Evolutionary conservation across 1,284 basidiomycete genomes (phyloP).

Genomic region (Ustilago sp.): DNA sequence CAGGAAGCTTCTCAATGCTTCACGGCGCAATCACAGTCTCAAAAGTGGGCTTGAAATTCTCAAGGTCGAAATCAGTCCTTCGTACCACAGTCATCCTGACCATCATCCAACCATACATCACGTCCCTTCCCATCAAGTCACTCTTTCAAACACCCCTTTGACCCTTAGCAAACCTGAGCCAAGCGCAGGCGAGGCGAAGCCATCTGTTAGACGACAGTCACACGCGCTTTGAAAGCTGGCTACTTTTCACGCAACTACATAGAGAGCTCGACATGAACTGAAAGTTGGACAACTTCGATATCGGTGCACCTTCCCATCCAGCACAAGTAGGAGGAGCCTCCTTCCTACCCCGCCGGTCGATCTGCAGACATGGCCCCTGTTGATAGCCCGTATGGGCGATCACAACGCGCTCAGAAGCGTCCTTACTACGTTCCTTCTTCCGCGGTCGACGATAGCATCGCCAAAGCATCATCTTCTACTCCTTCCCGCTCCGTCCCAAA

Average conservation of each 20-base stretch:
- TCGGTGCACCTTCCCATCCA: not conserved
- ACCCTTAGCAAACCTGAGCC: too few relatives aligned
- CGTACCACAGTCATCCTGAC: not conserved
- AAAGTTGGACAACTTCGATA: not conserved
- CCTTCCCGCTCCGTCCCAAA: not conserved
- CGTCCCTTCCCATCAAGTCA: not conserved
- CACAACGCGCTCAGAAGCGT: slow-evolving; percentile 14
- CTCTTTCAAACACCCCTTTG: not conserved
- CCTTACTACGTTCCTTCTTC: slow-evolving; percentile 27
- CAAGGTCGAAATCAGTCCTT: not conserved
- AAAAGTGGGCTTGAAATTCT: slow-evolving; percentile 4
- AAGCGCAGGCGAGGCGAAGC: not conserved
- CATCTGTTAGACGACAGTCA: not conserved
- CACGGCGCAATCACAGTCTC: slow-evolving; percentile 3
- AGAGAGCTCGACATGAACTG: slow-evolving; percentile 5
- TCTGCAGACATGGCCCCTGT: slow-evolving; percentile 11
- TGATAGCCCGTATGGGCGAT: slow-evolving; percentile 8
- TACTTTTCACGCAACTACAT: not conserved
- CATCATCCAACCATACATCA: not conserved
- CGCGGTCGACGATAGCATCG: not conserved
- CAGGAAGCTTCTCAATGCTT: not conserved
- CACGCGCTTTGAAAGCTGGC: not conserved
- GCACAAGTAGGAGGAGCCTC: not conserved
- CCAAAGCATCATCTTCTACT: slow-evolving; percentile 7
- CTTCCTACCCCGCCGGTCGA: not conserved